These are phyloP conservation scores for Lolium multiflorum DNA, from an alignment of 176 grass and related monocot genomes.

Conservation along the genomic window DNA sequence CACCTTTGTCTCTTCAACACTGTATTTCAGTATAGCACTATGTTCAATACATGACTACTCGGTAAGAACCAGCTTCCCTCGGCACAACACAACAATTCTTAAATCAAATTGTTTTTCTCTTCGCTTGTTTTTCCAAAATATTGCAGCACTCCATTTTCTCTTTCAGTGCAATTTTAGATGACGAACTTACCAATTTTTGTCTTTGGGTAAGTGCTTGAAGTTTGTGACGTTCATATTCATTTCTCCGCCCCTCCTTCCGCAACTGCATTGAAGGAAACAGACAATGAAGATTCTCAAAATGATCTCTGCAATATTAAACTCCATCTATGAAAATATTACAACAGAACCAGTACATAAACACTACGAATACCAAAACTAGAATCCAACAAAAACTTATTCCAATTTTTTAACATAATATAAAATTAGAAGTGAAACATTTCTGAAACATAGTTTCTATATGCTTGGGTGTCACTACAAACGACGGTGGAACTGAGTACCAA, in stretches of 20 bases:
- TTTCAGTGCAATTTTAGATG: conserved; percentile 17
- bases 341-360: conserved; percentile 32
- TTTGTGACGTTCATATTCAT: conserved; percentile 97
- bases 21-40: background rate
- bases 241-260: conserved; percentile 90
- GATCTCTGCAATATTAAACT: background rate
- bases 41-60: background rate
- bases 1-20: background rate
- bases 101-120: background rate
- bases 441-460: conserved; percentile 8
- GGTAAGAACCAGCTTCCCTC: background rate
- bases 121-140: background rate
- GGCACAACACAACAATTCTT: background rate
- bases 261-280: conserved; percentile 60
- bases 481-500: background rate
- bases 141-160: background rate
- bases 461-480: conserved; percentile 2
- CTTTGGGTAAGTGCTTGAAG: conserved; percentile 97
- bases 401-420: conserved; percentile 3
- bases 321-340: conserved; percentile 25
- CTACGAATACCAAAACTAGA: background rate
- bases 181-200: conserved; percentile 79
- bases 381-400: background rate
- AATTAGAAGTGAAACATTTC: conserved; percentile 12
- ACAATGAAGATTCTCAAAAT: conserved; percentile 22